phyloP scores from a whole-genome alignment of 140 eudicot genomes.

The Flaveria floridana region DNA sequence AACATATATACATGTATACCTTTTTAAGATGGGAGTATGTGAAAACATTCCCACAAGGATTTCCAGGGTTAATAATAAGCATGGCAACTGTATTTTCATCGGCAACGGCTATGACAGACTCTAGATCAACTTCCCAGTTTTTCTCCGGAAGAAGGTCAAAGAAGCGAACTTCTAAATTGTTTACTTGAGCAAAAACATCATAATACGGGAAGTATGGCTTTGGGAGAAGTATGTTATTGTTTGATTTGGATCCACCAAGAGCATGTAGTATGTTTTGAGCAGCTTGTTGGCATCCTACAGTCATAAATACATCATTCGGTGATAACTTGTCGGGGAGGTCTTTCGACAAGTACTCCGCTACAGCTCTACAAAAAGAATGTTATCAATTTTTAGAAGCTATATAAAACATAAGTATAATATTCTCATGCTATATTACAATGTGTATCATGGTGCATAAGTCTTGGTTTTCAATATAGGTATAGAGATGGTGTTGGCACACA shows the following conservation, averaged over 20 bases:
- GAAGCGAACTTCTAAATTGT: conserved; percentile 48
- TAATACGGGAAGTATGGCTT: conserved; percentile 60
- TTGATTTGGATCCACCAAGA: conserved; percentile 57
- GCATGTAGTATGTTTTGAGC: conserved; percentile 42
- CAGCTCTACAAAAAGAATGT: conserved; percentile 42
- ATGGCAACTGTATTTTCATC: conserved; percentile 88
- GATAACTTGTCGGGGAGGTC: conserved; percentile 65
- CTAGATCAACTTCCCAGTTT: conserved; percentile 69
- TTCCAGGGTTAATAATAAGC: conserved; percentile 76
- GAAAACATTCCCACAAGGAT: conserved; percentile 84
- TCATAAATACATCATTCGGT: conserved; percentile 57
- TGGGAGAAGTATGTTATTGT: conserved; percentile 50
- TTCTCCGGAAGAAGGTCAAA: conserved; percentile 62
- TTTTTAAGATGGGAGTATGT: conserved; percentile 54
- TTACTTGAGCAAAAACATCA: conserved; percentile 38
- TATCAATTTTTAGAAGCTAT: no score
- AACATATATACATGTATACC: conserved; percentile 33
- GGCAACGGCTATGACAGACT: conserved; percentile 47
- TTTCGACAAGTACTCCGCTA: conserved; percentile 61
- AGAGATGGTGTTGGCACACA: no score
- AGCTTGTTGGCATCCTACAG: conserved; percentile 67
- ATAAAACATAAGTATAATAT: no score
- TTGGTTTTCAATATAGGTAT: no score
- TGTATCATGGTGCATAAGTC: no score
- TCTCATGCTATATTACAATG: no score